Evolutionary conservation across 371 early-diverging fungal species (phyloP).

Genomic region (Synchytrium microbalum): DNA sequence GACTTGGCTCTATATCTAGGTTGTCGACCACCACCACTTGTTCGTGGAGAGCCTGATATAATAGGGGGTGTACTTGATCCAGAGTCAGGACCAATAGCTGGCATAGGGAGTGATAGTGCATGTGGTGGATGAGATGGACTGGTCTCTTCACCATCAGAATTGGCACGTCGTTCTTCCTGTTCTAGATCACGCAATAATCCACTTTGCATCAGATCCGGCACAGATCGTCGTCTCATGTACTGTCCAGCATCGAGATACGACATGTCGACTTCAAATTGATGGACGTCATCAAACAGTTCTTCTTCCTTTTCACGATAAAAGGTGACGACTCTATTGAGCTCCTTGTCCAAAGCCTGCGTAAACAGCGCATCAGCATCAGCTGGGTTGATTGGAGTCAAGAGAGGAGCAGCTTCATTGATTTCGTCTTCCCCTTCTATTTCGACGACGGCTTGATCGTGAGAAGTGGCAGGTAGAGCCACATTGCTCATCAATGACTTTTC

Average conservation of each 20-base stretch:
- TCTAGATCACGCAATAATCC: background rate
- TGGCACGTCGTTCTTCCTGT: background rate
- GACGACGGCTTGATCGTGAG: slow-evolving; percentile 25
- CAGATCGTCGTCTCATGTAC: background rate
- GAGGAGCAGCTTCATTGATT: background rate
- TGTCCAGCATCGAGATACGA: background rate
- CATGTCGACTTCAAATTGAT: slow-evolving; percentile 18
- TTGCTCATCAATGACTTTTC: slow-evolving; percentile 74
- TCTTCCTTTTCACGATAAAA: slow-evolving; percentile 80
- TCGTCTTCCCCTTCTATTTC: slow-evolving; percentile 3
- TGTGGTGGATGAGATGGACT: background rate
- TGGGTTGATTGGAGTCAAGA: background rate
- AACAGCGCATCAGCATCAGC: slow-evolving; percentile 28
- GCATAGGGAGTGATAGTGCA: background rate
- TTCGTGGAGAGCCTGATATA: background rate
- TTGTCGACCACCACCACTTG: background rate
- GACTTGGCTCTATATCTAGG: background rate
- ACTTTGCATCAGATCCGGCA: background rate
- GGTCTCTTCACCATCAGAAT: background rate
- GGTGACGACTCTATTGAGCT: slow-evolving; percentile 65
- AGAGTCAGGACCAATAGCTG: background rate
- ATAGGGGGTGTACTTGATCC: background rate
- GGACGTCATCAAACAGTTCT: slow-evolving; percentile 59
- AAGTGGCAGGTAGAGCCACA: slow-evolving; percentile 24
- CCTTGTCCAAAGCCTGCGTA: slow-evolving; percentile 48